Conservation (phyloP, 2,329 filamentous ascomycete genomes). For the Colletotrichum phormii region DNA sequence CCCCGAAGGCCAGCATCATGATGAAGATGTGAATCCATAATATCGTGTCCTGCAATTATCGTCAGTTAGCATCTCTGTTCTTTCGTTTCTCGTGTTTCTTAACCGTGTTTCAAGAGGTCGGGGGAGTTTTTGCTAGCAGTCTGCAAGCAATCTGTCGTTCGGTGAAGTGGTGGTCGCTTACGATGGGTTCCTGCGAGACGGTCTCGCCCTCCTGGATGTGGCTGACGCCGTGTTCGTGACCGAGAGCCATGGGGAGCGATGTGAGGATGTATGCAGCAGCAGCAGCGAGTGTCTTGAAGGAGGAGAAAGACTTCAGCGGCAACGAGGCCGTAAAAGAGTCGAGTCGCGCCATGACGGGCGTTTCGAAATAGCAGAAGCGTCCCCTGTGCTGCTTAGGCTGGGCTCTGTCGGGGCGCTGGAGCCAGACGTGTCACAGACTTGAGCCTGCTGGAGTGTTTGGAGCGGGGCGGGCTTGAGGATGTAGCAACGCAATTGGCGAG, state of each 20-base stretch:
- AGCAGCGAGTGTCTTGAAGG: slow-evolving; percentile 4
- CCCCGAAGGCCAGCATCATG: slow-evolving; percentile 87
- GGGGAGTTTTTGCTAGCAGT: not conserved
- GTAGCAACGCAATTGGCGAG: slow-evolving; percentile 35
- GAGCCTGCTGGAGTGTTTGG: slow-evolving; percentile 5
- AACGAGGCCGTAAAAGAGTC: slow-evolving; percentile 32
- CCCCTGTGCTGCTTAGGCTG: slow-evolving; percentile 1
- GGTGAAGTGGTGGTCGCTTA: slow-evolving; percentile 53
- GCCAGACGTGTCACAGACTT: slow-evolving; percentile 37
- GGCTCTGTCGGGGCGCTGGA: slow-evolving; percentile 17
- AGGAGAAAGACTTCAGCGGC: slow-evolving; percentile 20
- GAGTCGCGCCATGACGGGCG: slow-evolving; percentile 30
- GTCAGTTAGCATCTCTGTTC: slow-evolving; percentile 45
- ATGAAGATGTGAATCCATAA: slow-evolving; percentile 95
- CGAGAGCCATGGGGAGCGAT: slow-evolving; percentile 38
- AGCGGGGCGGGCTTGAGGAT: slow-evolving; percentile 30
- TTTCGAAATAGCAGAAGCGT: slow-evolving; percentile 27
- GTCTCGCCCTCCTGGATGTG: slow-evolving; percentile 76
- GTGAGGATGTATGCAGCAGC: slow-evolving; percentile 26
- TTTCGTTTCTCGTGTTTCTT: not conserved
- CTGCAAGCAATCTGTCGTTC: not conserved
- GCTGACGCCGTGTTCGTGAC: slow-evolving; percentile 62
- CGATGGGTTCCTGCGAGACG: slow-evolving; percentile 79
- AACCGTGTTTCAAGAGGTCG: not conserved
- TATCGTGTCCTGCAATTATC: slow-evolving; percentile 72